phyloP scores from a whole-genome alignment of 352 stramenopile genomes.

The Albugo candida region DNA sequence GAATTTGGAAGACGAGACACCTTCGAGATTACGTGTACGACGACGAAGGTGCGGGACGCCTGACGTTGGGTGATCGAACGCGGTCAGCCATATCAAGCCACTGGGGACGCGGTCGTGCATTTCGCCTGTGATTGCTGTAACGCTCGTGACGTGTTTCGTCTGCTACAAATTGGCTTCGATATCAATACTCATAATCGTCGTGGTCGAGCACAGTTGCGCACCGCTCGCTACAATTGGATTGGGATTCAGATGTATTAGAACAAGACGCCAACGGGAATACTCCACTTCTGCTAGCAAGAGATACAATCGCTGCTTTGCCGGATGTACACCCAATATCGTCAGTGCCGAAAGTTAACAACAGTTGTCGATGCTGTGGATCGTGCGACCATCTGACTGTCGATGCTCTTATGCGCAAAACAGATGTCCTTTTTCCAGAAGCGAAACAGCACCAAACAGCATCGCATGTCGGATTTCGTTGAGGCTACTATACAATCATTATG shows the following conservation, averaged over 20 bases:
- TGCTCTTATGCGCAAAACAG: constrained; percentile 53
- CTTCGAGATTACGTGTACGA: constrained; percentile 35
- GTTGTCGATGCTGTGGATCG: constrained; percentile 62
- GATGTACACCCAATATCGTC: constrained; percentile 68
- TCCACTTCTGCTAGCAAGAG: constrained; percentile 56
- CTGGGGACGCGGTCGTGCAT: constrained; percentile 71
- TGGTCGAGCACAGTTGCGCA: constrained; percentile 61
- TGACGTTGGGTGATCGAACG: constrained; percentile 24
- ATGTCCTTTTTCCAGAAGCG: constrained; percentile 65
- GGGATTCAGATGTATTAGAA: constrained; percentile 55
- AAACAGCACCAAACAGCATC: constrained; percentile 72
- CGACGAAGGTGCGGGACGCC: constrained; percentile 9
- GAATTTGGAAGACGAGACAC: background rate
- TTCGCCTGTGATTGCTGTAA: constrained; percentile 74
- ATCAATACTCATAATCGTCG: constrained; percentile 68
- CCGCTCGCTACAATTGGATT: constrained; percentile 64
- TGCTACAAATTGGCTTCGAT: constrained; percentile 72
- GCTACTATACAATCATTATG: constrained; percentile 73
- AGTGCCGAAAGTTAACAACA: constrained; percentile 54
- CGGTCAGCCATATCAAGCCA: constrained; percentile 65
- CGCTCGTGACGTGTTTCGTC: constrained; percentile 62
- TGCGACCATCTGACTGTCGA: constrained; percentile 55
- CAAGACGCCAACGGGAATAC: constrained; percentile 75
- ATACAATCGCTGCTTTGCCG: constrained; percentile 45
- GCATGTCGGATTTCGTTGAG: constrained; percentile 61